Percentiles rank a stretch among this genome's conserved stretches.
These are phyloP conservation scores for Vigna unguiculata DNA, from an alignment of 306 rosid genomes.

Conservation along the genomic window DNA sequence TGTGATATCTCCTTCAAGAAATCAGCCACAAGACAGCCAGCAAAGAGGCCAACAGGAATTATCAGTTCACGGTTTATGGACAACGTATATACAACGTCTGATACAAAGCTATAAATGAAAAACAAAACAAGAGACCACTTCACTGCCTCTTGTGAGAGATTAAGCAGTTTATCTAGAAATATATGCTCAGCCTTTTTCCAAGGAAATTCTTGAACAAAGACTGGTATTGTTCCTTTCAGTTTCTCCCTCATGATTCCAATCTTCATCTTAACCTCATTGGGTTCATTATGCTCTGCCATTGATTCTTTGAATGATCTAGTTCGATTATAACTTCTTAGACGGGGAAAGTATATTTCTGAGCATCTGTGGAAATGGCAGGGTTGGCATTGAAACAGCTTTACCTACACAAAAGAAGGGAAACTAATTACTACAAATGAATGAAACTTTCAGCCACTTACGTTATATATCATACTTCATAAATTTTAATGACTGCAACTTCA, in stretches of 20 bases:
- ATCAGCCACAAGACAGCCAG: slow-evolving; percentile 51
- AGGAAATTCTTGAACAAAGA: slow-evolving; percentile 52
- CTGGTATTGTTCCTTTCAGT: slow-evolving; percentile 48
- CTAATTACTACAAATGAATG: slow-evolving; percentile 13
- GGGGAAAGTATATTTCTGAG: slow-evolving; percentile 32
- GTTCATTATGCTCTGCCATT: slow-evolving; percentile 48
- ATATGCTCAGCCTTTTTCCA: slow-evolving; percentile 53
- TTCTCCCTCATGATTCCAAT: slow-evolving; percentile 46
- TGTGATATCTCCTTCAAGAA: slow-evolving; percentile 54
- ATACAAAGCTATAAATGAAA: slow-evolving; percentile 47
- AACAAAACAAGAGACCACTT: slow-evolving; percentile 56
- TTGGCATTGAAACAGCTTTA: slow-evolving; percentile 47
- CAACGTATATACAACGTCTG: slow-evolving; percentile 50
- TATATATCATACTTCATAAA: slow-evolving; percentile 11
- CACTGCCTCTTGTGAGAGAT: slow-evolving; percentile 44
- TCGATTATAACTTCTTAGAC: slow-evolving; percentile 28
- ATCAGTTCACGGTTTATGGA: slow-evolving; percentile 47
- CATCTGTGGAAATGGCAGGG: slow-evolving; percentile 35
- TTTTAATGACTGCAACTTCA: slow-evolving; percentile 13
- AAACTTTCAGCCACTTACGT: slow-evolving; percentile 4
- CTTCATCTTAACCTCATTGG: slow-evolving; percentile 45
- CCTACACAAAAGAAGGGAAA: slow-evolving; percentile 38
- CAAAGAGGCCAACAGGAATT: slow-evolving; percentile 54
- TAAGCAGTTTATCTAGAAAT: slow-evolving; percentile 43
- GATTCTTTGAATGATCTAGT: slow-evolving; percentile 45